Evolutionary conservation across 1,284 basidiomycete species (phyloP), one percentile per base, ranked within the genome.

Genomic region (Naganishia cerealis): DNA sequence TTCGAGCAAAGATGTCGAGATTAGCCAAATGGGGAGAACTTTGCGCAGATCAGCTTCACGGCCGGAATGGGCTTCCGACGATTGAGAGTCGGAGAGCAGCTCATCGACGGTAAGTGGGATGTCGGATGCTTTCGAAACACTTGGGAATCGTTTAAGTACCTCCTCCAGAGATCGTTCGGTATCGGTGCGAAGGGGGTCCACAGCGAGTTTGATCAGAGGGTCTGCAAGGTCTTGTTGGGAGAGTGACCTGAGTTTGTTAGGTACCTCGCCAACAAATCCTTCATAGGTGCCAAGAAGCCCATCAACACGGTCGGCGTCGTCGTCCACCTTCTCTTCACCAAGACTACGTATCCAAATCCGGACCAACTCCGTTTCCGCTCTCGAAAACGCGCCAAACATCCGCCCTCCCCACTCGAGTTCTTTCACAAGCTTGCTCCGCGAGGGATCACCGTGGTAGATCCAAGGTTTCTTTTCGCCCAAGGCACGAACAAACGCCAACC

Each of bases 361-460:
- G 10, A 75, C 69, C 7, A 72, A 38, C 43, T 68, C 66, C 21
- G 68, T 66, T 56, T 77, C 75, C 15, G 55, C 40, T 36, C 68
- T 65, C 7, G 75, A 72, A 61, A 77, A 77, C 8, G 76, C 75
- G 6, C 76, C 76, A 69, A 77, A 77, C 76, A 77, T 77, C 58
- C 72, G 69, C 10, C 76, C 75, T 57, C 73, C 75, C 76, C 75
- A 77, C 57, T 73, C 70, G 21, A 75, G 59, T 66, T 75, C 74
- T 55, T 70, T 69, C 42, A 76, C 70, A 13, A 77, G 67, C 24
- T 69, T 62, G 66, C 74, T 75, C 52, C 68, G 55, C 10, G 57
- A 65, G 1, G 72, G 63, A 36, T 74, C 68, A 15, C 76, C 76
- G 10, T 70, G 67, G 13, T 67, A 65, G 8, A 77, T 71, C 71